Evolutionary conservation across 192 early-diverging fungal genomes (phyloP).

Genomic region (Podila epigama): DNA sequence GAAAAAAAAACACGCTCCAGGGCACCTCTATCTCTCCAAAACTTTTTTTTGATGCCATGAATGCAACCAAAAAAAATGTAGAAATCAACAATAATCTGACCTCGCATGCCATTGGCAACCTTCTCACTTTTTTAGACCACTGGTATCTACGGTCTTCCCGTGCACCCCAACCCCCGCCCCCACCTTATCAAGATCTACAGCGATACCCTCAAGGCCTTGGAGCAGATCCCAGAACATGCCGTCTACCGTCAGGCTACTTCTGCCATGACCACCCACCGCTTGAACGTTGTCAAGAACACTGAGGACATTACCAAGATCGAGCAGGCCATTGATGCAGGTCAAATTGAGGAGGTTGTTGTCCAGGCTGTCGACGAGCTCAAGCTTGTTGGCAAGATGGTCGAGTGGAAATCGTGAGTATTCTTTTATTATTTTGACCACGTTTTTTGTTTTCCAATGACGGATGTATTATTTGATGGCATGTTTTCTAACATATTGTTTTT

Average conservation of each 20-base stretch:
- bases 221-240: slow-evolving; percentile 76
- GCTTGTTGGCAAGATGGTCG: slow-evolving; percentile 82
- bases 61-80: background rate
- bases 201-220: slow-evolving; percentile 73
- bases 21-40: background rate
- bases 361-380: slow-evolving; percentile 91
- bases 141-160: slow-evolving; percentile 84
- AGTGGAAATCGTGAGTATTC: slow-evolving; percentile 77
- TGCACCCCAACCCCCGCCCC: slow-evolving; percentile 87
- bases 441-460: background rate
- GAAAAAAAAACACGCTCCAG: background rate
- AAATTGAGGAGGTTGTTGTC: slow-evolving; percentile 91
- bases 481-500: background rate
- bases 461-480: background rate
- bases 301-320: slow-evolving; percentile 83
- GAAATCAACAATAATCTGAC: background rate
- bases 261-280: slow-evolving; percentile 77
- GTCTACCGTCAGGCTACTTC: slow-evolving; percentile 86
- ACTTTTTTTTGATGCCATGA: background rate
- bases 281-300: slow-evolving; percentile 77
- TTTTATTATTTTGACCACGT: background rate
- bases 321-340: slow-evolving; percentile 74
- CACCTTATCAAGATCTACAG: slow-evolving; percentile 86
- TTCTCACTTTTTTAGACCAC: slow-evolving; percentile 65
- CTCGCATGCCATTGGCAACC: background rate